Evolutionary conservation across 371 early-diverging fungal genomes (phyloP).

Genomic region (Mucor velutinosus): DNA sequence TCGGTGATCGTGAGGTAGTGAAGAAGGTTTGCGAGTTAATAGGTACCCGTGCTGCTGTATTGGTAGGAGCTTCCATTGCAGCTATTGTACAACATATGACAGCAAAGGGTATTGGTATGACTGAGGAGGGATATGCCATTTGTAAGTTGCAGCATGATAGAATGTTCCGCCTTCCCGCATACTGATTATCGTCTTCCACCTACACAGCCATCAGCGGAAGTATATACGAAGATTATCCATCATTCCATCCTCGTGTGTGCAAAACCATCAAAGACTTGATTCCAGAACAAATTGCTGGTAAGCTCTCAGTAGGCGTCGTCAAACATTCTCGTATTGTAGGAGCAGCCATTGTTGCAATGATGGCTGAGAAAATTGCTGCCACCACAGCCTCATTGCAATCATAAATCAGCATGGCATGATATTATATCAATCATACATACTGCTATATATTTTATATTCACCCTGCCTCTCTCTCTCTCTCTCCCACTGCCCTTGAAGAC

Average conservation of each 20-base stretch:
- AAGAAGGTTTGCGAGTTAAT: slow-evolving; percentile 70
- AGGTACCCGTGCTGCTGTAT: slow-evolving; percentile 67
- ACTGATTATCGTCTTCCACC: neutral
- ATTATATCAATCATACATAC: neutral
- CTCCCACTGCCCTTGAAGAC: neutral
- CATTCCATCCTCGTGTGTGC: slow-evolving; percentile 77
- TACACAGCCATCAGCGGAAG: slow-evolving; percentile 72
- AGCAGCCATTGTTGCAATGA: slow-evolving; percentile 84
- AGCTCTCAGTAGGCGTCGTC: slow-evolving; percentile 62
- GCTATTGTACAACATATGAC: slow-evolving; percentile 62
- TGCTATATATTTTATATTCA: neutral
- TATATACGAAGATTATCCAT: slow-evolving; percentile 86
- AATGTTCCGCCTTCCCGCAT: neutral
- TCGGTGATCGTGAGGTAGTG: slow-evolving; percentile 69
- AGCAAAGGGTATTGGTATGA: slow-evolving; percentile 38
- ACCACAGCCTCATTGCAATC: slow-evolving; percentile 2
- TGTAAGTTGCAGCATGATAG: slow-evolving; percentile 48
- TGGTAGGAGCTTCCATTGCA: slow-evolving; percentile 70
- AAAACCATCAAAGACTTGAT: slow-evolving; percentile 74
- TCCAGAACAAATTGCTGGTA: slow-evolving; percentile 75
- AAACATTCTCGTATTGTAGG: slow-evolving; percentile 83
- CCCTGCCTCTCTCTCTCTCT: neutral
- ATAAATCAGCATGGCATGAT: neutral
- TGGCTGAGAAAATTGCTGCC: slow-evolving; percentile 56
- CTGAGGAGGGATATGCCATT: slow-evolving; percentile 68